Conservation (phyloP, 108 stramenopile genomes). For the Chaetoceros muelleri region DNA sequence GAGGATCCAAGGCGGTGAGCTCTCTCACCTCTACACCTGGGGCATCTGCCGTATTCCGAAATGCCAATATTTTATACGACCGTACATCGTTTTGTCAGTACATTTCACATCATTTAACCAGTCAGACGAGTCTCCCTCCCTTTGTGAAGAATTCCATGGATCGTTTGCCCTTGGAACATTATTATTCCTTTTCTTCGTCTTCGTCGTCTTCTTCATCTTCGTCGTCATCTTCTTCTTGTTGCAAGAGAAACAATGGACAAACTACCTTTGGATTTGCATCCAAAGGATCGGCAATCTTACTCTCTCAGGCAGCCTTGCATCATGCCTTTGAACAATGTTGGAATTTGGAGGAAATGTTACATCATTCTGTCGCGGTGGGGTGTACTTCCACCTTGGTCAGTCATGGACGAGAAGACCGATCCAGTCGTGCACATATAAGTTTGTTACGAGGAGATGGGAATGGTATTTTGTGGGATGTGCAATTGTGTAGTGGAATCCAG, state of each 20-base stretch:
- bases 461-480: conserved; percentile 17
- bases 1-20: conserved; percentile 49
- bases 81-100: conserved; percentile 50
- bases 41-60: conserved; percentile 52
- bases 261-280: conserved; percentile 30
- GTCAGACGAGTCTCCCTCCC: conserved; percentile 2
- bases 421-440: conserved; percentile 38
- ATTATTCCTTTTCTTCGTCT: not conserved
- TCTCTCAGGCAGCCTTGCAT: conserved; percentile 44
- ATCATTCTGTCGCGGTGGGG: conserved; percentile 44
- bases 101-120: conserved; percentile 16
- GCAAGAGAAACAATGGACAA: too few species aligned
- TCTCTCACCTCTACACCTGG: conserved; percentile 57
- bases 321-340: conserved; percentile 32
- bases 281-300: conserved; percentile 32
- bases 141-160: too few species aligned
- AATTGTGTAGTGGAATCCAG: conserved; percentile 8
- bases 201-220: not conserved
- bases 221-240: too few species aligned
- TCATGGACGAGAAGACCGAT: conserved; percentile 4
- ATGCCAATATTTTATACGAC: conserved; percentile 56
- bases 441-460: conserved; percentile 38
- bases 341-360: conserved; percentile 11
- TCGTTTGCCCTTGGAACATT: conserved; percentile 1
- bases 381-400: conserved; percentile 42